Evolutionary conservation across 345 rosid genomes (phyloP), one percentile per base, ranked within the genome.

Genomic region (Pelargonium nanum): DNA sequence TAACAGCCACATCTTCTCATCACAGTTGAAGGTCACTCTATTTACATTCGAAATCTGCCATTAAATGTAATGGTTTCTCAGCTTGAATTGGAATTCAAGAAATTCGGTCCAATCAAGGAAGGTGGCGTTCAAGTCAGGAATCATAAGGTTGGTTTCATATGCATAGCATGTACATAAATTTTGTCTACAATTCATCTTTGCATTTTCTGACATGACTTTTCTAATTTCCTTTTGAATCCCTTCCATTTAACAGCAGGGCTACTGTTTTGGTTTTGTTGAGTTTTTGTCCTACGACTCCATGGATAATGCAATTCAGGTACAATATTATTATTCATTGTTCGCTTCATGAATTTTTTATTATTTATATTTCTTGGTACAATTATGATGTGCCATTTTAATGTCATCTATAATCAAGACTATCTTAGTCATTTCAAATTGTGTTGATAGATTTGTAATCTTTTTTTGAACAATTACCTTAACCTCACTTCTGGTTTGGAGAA

Each of bases 241-340:
- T 6, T 67, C 56, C 52, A 60, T 65, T 52, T 77, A 76, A 80
- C 86, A 77, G 75, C 86, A 85, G 76, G 84, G 81, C 56, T 85
- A 75, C 76, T 85, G 87, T 75, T 88, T 81, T 69, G 89, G 91
- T 58, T 88, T 85, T 26, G 89, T 88, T 59, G 91, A 88, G 56
- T 88, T 85, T 61, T 78, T 75, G 67, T 78, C 83, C 30, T 44
- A 68, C 28, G 73, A 72, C 65, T 84, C 87, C 55, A 68, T 80
- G 78, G 77, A 68, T 52, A 68, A 56, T 71, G 90, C 94, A 19
- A 77, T 86, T 58, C 75, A 86, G 87, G 86, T 81, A 40, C 16
- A 12, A 40, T 40, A 40, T 40, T 28, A 6, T 40, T 40, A 40
- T 40, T 40, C 48, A 40, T 40, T 40, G 48, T 40, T 12, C 48